Percentiles rank a stretch among this genome's conserved stretches.
These are phyloP conservation scores for Fallopia convolvulus DNA, from an alignment of 148 eudicot species.

Conservation along the genomic window DNA sequence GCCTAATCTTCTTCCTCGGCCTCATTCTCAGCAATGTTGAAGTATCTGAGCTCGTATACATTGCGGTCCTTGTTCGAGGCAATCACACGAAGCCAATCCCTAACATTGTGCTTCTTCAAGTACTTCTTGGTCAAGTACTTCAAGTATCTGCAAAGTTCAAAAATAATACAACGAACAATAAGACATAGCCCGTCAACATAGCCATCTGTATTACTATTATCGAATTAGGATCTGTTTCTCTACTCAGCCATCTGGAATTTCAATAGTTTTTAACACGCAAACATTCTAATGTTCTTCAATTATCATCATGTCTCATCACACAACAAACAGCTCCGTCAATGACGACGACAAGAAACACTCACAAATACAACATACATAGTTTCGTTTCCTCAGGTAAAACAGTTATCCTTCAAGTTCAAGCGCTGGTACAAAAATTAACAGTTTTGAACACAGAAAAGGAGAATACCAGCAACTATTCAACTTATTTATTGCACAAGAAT, in stretches of 20 bases:
- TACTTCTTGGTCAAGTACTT: conserved; percentile 84
- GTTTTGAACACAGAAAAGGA: neutral
- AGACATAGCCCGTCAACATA: too few relatives aligned
- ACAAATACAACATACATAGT: neutral
- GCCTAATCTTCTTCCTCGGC: conserved; percentile 55
- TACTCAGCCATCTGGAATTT: neutral
- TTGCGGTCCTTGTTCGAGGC: conserved; percentile 73
- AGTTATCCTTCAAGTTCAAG: neutral
- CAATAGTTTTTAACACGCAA: too few relatives aligned
- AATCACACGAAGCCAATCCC: conserved; percentile 84
- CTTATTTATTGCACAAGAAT: neutral
- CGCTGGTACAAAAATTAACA: neutral
- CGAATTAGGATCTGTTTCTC: neutral
- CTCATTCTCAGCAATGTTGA: conserved; percentile 85
- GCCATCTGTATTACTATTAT: too few relatives aligned
- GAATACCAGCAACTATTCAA: neutral
- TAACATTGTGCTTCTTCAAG: conserved; percentile 72
- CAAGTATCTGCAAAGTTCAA: conserved; percentile 36
- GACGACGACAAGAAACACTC: neutral
- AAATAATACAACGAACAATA: neutral
- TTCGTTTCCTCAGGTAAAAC: neutral
- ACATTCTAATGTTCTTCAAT: neutral
- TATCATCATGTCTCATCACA: neutral
- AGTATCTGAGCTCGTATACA: conserved; percentile 68
- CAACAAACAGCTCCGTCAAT: neutral